Evolutionary conservation across 2,329 filamentous ascomycete species (phyloP).

Genomic region (Madurella mycetomatis): DNA sequence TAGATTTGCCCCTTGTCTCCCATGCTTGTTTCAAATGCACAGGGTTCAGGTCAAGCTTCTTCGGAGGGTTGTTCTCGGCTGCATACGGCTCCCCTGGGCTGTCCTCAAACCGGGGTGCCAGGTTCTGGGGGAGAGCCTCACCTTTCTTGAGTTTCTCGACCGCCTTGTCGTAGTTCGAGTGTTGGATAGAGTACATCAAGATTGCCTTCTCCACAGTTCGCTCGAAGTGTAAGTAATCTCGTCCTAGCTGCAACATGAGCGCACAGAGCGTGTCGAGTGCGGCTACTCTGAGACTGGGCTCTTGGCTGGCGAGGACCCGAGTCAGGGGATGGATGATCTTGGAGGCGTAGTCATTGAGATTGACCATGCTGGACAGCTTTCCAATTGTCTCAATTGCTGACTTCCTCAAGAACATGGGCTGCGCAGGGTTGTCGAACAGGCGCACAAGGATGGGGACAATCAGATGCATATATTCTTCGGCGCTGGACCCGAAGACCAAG

Average conservation of each 20-base stretch:
- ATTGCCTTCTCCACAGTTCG: constrained; percentile 88
- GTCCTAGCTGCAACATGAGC: constrained; percentile 90
- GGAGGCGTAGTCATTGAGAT: constrained; percentile 93
- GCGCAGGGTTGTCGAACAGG: constrained; percentile 84
- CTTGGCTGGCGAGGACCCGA: constrained; percentile 69
- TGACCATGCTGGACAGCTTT: constrained; percentile 91
- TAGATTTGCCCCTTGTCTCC: constrained; percentile 96
- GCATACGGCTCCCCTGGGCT: constrained; percentile 75
- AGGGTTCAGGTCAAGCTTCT: constrained; percentile 95
- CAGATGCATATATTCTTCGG: constrained; percentile 98
- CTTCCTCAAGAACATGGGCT: constrained; percentile 74
- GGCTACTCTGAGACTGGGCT: constrained; percentile 69
- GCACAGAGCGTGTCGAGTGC: constrained; percentile 93
- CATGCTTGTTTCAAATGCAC: constrained; percentile 95
- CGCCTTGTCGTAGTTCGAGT: constrained; percentile 87
- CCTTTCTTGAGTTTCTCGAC: constrained; percentile 92
- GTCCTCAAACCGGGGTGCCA: constrained; percentile 77
- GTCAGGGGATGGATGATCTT: constrained; percentile 94
- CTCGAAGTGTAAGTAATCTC: constrained; percentile 92
- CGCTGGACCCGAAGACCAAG: constrained; percentile 89
- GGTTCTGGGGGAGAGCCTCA: constrained; percentile 88
- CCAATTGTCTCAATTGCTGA: constrained; percentile 92
- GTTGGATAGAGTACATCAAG: constrained; percentile 72
- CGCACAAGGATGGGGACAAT: constrained; percentile 94
- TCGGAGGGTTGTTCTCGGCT: constrained; percentile 72